Evolutionary conservation across 164 flowering plant species (phyloP).

Genomic region (Paratinospora sagittata): DNA sequence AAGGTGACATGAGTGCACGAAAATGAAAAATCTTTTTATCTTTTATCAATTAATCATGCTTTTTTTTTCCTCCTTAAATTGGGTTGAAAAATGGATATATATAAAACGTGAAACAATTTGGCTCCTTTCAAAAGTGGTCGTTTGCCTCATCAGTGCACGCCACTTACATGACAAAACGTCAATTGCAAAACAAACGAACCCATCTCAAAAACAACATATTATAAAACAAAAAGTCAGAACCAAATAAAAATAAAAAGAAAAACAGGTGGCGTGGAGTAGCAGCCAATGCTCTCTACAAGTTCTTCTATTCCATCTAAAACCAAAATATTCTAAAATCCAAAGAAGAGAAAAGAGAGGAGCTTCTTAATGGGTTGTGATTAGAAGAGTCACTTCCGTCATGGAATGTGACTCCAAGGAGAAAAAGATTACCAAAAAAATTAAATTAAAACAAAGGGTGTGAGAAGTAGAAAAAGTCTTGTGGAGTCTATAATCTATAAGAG

Average conservation of each 20-base stretch:
- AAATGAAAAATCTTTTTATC: too few relatives aligned
- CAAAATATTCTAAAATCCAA: background rate
- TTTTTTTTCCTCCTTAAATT: too few relatives aligned
- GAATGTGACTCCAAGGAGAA: background rate
- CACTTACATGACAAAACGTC: background rate
- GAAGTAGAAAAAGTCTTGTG: background rate
- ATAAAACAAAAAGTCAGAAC: background rate
- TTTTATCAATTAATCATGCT: too few relatives aligned
- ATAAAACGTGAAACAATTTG: too few relatives aligned
- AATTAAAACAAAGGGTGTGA: background rate
- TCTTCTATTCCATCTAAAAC: too few relatives aligned
- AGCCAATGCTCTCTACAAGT: background rate
- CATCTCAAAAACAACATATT: background rate
- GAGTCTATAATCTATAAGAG: background rate
- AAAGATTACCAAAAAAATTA: background rate
- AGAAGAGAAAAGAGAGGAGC: background rate
- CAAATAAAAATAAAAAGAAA: background rate
- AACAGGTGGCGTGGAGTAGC: slow-evolving; percentile 4
- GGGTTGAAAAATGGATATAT: too few relatives aligned
- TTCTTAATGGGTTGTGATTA: slow-evolving; percentile 3
- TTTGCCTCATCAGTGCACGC: background rate
- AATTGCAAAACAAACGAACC: background rate
- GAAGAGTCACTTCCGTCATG: background rate
- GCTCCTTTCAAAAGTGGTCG: background rate
- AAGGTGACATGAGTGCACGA: too few relatives aligned